Percentiles rank a stretch among this genome's conserved stretches.
phyloP scores from a whole-genome alignment of 129 eudicot genomes.

The Flaveria sonorensis region DNA sequence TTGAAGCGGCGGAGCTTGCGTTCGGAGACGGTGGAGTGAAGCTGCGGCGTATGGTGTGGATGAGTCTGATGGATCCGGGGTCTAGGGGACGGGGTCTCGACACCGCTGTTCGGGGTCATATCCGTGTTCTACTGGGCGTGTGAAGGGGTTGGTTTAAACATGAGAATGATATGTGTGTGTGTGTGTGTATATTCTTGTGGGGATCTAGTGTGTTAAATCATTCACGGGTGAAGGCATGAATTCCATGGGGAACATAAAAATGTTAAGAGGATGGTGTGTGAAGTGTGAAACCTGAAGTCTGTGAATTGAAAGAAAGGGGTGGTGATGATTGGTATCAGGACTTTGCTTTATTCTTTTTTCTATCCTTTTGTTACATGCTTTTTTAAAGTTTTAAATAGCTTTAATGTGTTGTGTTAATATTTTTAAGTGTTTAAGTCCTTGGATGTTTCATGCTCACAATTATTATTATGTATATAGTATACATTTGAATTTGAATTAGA shows the following conservation, averaged over 20 bases:
- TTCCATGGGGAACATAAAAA: constrained; percentile 46
- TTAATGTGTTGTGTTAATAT: background rate
- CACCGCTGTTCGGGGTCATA: constrained; percentile 42
- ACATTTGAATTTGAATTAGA: constrained; percentile 36
- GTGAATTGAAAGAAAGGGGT: constrained; percentile 25
- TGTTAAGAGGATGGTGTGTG: constrained; percentile 28
- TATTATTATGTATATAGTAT: too few species aligned
- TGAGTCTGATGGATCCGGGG: constrained; percentile 50
- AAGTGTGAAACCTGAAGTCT: constrained; percentile 37
- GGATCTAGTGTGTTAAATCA: constrained; percentile 15
- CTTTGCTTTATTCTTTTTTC: constrained; percentile 32
- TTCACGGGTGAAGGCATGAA: constrained; percentile 60
- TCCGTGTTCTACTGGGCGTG: background rate
- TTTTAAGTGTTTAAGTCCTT: constrained; percentile 23
- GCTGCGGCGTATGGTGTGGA: constrained; percentile 48
- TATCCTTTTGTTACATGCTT: constrained; percentile 17
- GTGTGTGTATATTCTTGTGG: constrained; percentile 1
- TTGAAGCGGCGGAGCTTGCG: constrained; percentile 70
- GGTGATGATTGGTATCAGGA: constrained; percentile 30
- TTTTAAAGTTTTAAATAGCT: background rate
- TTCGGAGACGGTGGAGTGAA: constrained; percentile 67
- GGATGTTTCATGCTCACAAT: constrained; percentile 33
- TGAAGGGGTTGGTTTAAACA: background rate
- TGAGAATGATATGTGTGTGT: background rate
- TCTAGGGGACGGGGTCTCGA: constrained; percentile 54